Evolutionary conservation across 2,329 filamentous ascomycete species (phyloP), one percentile per base, ranked within the genome.

Genomic region (Cytospora chrysosperma): DNA sequence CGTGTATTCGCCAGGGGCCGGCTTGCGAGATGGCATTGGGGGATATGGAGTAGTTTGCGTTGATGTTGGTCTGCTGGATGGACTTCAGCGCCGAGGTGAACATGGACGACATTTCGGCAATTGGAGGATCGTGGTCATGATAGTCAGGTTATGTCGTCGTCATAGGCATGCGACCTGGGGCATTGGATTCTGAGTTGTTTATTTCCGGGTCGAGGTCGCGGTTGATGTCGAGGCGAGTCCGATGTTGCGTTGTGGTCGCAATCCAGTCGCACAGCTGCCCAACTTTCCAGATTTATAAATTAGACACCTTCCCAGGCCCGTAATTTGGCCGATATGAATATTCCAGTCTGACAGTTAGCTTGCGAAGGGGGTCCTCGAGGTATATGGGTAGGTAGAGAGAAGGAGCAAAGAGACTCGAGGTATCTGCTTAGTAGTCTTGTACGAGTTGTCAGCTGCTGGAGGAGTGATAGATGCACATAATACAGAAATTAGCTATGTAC

Each of bases 1-100:
- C 93, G 82, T 94, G 94, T 72, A 99, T 95, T 80, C 93, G 96
- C 95, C 95, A 99, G 64, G 93, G 92, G 21, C 95, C 95, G 19
- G 93, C 91, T 59, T 87, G 87, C 58, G 92, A 90, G n/a, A 87
- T 89, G 13, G 90, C 85, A 65, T 86, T 87, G 28, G 88, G 83
- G 26, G 92, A 89, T 68, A 98, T 82, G 69, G 90, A 87, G 78
- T 99, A 99, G 79, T 97, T 96, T 73, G 90, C 88, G 65, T 88
- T 88, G 78, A 99, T 98, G 78, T 97, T 97, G 65, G 91, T 83
- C 70, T 85, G 94, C 68, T 88, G 89, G 75, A 98, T 94, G 68
- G 94, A 96, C 78, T 98, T 98, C 75, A 98, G 85, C 68, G 92
- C 92, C 67, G 89, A 93, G 73, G 92, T 92, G 78, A 97, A 97